Conservation (phyloP, 768 basidiomycete species). For the Gelatoporia subvermispora region DNA sequence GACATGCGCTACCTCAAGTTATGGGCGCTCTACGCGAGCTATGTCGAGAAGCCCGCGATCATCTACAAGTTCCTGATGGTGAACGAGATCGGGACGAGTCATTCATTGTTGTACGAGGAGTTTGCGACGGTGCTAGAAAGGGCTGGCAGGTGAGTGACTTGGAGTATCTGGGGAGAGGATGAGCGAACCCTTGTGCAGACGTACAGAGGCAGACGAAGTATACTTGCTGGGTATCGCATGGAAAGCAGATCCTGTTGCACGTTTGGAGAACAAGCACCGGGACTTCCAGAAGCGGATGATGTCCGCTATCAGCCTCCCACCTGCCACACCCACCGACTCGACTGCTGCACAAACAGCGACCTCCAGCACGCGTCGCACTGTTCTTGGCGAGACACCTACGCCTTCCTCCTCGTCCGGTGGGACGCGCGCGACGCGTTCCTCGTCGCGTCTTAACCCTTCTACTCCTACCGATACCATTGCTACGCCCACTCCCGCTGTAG, state of each 20-base stretch:
- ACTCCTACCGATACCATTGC: constrained; percentile 15
- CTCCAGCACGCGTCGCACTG: constrained; percentile 33
- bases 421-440: constrained; percentile 12
- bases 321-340: constrained; percentile 18
- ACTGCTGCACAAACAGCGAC: constrained; percentile 31
- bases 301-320: constrained; percentile 37
- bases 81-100: constrained; percentile 83
- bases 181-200: constrained; percentile 38
- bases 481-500: constrained; percentile 24
- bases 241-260: constrained; percentile 74
- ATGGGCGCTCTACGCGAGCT: constrained; percentile 91
- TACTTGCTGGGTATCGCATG: constrained; percentile 88
- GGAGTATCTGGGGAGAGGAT: not conserved
- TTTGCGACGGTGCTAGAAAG: constrained; percentile 82
- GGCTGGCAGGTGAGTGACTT: constrained; percentile 60
- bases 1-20: constrained; percentile 88
- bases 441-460: constrained; percentile 28
- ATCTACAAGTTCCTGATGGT: constrained; percentile 88
- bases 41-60: constrained; percentile 84
- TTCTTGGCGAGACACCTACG: constrained; percentile 40
- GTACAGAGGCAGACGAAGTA: constrained; percentile 82
- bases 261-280: constrained; percentile 67
- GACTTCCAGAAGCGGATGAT: constrained; percentile 95
- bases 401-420: constrained; percentile 25
- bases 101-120: constrained; percentile 88